Conservation (phyloP, 768 basidiomycete genomes). For the Leccinellum rugosiceps region DNA sequence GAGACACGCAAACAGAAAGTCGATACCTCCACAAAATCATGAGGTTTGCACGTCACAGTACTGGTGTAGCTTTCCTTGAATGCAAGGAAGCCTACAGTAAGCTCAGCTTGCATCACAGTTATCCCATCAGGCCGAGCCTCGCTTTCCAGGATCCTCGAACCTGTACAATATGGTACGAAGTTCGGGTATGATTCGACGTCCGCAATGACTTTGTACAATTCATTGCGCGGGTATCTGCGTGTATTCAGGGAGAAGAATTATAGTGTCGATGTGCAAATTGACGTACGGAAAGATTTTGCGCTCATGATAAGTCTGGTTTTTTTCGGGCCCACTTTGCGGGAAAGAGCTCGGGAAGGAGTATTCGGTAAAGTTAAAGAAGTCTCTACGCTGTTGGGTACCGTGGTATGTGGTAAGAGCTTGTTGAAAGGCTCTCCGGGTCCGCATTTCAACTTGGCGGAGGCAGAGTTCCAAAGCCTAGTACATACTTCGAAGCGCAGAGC, state of each 20-base stretch:
- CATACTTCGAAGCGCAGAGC: too few relatives aligned
- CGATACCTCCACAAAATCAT: constrained; percentile 67
- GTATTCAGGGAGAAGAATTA: constrained; percentile 11
- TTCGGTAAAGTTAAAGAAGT: constrained; percentile 51
- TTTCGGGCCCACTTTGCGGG: constrained; percentile 24
- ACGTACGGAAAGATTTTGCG: constrained; percentile 86
- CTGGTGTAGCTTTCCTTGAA: constrained; percentile 88
- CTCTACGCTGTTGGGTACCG: constrained; percentile 19
- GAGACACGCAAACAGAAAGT: constrained; percentile 2
- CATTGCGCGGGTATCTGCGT: constrained; percentile 66
- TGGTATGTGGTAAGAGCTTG: constrained; percentile 1
- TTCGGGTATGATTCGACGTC: constrained; percentile 82
- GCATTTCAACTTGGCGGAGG: constrained; percentile 15
- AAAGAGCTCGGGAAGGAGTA: constrained; percentile 45
- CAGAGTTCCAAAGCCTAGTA: not conserved
- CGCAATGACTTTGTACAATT: constrained; percentile 84
- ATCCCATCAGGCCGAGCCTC: constrained; percentile 28
- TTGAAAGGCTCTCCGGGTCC: constrained; percentile 11
- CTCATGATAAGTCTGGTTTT: constrained; percentile 71
- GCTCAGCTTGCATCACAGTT: constrained; percentile 72
- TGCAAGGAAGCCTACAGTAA: constrained; percentile 84
- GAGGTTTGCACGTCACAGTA: constrained; percentile 75
- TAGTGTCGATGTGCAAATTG: not conserved
- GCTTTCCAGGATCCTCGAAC: constrained; percentile 57
- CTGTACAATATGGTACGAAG: constrained; percentile 88